Conservation (phyloP, 306 rosid genomes). For the Dryas alaskensis region DNA sequence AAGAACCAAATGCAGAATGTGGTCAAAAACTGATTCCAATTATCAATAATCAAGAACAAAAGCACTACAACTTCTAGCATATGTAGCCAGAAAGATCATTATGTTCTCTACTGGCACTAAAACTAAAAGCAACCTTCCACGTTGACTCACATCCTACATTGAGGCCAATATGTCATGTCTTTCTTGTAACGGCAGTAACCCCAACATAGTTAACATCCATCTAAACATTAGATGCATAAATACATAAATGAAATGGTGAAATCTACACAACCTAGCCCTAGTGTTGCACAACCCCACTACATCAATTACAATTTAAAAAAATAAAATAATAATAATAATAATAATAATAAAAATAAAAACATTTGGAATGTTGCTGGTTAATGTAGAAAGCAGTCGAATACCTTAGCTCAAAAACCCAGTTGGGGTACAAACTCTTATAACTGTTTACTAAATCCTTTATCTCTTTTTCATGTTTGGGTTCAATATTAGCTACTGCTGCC, state of each 20-base stretch:
- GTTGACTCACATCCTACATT: neutral
- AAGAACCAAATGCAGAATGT: neutral
- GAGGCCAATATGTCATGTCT: no score
- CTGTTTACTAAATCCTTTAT: conserved; percentile 41
- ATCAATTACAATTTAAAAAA: neutral
- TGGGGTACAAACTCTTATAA: conserved; percentile 48
- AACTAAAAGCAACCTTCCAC: neutral
- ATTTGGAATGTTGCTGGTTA: neutral
- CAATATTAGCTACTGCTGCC: conserved; percentile 50
- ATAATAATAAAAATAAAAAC: neutral
- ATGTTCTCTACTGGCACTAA: neutral
- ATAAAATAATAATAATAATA: no score
- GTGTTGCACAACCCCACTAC: neutral
- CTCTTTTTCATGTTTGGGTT: conserved; percentile 80
- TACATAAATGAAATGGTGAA: no score
- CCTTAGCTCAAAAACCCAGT: conserved; percentile 75
- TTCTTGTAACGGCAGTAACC: no score
- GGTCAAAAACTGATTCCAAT: neutral
- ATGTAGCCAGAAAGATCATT: neutral
- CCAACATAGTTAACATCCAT: no score
- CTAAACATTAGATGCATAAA: no score
- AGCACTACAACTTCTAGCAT: neutral
- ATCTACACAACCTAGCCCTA: no score
- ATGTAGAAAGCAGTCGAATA: neutral
- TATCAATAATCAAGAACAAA: neutral